Evolutionary conservation across 352 stramenopile species (phyloP), one percentile per base, ranked within the genome.

Genomic region (Globisporangium nagaii): DNA sequence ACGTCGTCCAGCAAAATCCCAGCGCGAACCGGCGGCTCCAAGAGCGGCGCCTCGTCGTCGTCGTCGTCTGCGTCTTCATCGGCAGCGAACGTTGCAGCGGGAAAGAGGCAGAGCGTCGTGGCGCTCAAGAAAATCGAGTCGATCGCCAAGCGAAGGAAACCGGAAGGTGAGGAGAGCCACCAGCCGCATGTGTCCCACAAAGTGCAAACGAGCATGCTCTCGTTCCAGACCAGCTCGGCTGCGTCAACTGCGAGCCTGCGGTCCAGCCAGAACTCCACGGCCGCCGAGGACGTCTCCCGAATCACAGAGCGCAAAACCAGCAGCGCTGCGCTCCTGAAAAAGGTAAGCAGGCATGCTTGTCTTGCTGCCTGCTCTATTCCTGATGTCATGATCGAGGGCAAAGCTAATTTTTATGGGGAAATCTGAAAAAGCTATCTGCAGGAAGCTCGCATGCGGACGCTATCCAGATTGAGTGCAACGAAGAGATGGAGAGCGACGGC

Each of bases 201-300:
- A 50, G 62, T 82, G n/a, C 79, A 90, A 53, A 86, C 73, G 13
- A 86, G 75, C 55, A 67, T 90, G 60, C 56, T 90, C 44, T 81
- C 70, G 44, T 90, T 88, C 56, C 75, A 88, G 61, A 48, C 59
- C 24, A 60, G 46, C 32, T 44, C 58, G 10, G 27, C n/a, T 36
- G 35, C 42, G 32, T 32, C 50, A 24, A 61, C 37, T 47, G 32
- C 27, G 42, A 53, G 42, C 15, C 17, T 46, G 41, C 56, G 60
- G 12, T 41, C 39, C 34, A 55, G n/a, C 42, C 43, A 51, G 10
- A 31, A 43, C 9, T 35, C 51, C 5, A 47, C 34, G 15, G 17
- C 40, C 13, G 24, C 30, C 6, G 28, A 19, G 22, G 51, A 37
- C 2, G 19, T 24, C 20, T 50, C 28, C 28, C n/a, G 39, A 32